Conservation (phyloP, 805 yeast species). For the Brettanomyces custersianus region DNA sequence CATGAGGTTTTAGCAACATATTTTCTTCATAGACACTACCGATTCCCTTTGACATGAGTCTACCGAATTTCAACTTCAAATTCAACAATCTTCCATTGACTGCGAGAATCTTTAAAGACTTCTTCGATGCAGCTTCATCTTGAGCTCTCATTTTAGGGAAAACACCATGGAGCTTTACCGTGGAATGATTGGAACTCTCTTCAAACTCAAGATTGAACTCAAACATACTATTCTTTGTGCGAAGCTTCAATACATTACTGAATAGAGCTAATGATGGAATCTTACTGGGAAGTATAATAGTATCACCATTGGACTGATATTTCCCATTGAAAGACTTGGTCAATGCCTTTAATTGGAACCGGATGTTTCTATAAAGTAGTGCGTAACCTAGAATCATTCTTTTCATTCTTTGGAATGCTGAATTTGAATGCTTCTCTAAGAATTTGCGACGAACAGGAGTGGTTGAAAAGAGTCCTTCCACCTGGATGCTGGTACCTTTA, state of each 20-base stretch:
- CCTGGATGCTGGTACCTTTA: conserved; percentile 28
- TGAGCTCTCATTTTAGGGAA: conserved; percentile 28
- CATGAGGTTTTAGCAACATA: conserved; percentile 20
- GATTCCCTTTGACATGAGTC: conserved; percentile 17
- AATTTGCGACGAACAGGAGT: conserved; percentile 27
- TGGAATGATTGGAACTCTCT: conserved; percentile 1
- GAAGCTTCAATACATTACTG: conserved; percentile 11
- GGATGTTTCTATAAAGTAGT: conserved; percentile 19
- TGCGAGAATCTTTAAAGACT: conserved; percentile 19
- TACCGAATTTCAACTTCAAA: conserved; percentile 23
- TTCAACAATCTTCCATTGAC: conserved; percentile 28
- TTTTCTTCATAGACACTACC: conserved; percentile 16
- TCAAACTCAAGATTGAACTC: conserved; percentile 11
- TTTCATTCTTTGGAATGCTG: conserved; percentile 17
- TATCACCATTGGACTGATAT: conserved; percentile 5
- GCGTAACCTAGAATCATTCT: conserved; percentile 24
- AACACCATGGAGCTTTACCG: conserved; percentile 11
- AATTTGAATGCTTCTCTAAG: conserved; percentile 18
- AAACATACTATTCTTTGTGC: conserved; percentile 11
- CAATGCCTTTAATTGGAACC: conserved; percentile 23
- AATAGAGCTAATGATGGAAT: conserved; percentile 8
- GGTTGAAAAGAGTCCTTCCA: conserved; percentile 24
- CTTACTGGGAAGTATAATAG: conserved; percentile 7
- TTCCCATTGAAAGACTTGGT: conserved; percentile 11
- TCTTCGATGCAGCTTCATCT: conserved; percentile 18